phyloP scores from a whole-genome alignment of 768 basidiomycete genomes.

The Lactarius psammicola region DNA sequence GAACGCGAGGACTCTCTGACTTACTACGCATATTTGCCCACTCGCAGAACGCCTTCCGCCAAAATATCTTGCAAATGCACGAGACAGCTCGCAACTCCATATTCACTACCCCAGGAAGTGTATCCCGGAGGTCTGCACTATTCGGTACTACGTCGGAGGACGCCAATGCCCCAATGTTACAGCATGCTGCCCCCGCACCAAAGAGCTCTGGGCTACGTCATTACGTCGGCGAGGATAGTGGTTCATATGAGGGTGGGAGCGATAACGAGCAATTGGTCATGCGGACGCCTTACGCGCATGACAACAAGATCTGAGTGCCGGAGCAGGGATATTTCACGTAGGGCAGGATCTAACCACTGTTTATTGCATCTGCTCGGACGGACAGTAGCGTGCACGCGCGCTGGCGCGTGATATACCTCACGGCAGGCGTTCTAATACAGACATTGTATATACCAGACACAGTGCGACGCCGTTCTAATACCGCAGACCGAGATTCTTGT shows the following conservation, averaged over 20 bases:
- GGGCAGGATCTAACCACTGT: background rate
- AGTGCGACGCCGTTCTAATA: background rate
- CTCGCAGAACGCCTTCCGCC: conserved; percentile 69
- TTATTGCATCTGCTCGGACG: background rate
- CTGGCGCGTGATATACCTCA: conserved; percentile 8
- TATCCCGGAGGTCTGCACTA: conserved; percentile 49
- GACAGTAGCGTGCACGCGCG: background rate
- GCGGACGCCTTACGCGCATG: conserved; percentile 28
- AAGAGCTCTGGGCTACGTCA: conserved; percentile 55
- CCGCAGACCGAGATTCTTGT: background rate
- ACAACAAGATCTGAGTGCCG: conserved; percentile 18
- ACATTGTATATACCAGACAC: background rate
- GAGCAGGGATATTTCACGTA: background rate
- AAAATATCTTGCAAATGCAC: conserved; percentile 77
- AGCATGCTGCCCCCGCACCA: conserved; percentile 36
- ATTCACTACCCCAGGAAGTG: conserved; percentile 44
- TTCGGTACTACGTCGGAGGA: conserved; percentile 53
- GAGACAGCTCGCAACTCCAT: conserved; percentile 69
- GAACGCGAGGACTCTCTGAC: background rate
- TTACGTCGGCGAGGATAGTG: conserved; percentile 47
- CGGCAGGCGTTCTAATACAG: background rate
- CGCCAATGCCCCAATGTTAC: conserved; percentile 52
- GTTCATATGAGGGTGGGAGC: conserved; percentile 41
- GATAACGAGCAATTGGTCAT: conserved; percentile 48
- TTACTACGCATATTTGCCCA: conserved; percentile 12